Base-by-base conservation (phyloP, 164 flowering plant species). In the Vitis cinerea region DNA sequence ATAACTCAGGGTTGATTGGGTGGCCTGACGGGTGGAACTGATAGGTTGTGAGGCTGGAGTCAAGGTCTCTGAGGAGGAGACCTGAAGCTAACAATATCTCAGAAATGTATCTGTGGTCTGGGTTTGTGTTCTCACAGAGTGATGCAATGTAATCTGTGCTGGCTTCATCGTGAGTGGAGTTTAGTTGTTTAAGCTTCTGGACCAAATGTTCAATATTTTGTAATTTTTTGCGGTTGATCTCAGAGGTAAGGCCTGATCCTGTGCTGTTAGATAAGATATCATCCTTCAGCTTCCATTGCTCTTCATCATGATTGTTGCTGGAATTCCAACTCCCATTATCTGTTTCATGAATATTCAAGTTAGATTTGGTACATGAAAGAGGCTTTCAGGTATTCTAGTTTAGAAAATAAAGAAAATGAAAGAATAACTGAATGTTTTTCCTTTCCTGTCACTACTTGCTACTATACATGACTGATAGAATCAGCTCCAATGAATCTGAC, bases 41-140 rank as follows among this genome's bases (percentile, higher is more conserved):
- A 71, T 86, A 78, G 56, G 80, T 71, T n/a, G 80, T 70, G 37
- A 82, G 72, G 70, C 76, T 76, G 0, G 96, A 84, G 60, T 82
- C 75, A 5, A 90, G 89, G 74, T 90, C 95, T 78, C 94, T 80
- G 31, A 91, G 97, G 47, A 96, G 91, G 54, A 93, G 87, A 9
- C 99, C 98, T 1, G 97, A 90, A 63, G 97, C 93, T 71, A 85
- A 71, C 63, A 96, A 56, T 78, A 96, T 89, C 76, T 92, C 97
- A 9, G 88, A 87, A 15, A 96, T 78, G 80, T 93, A 96, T 83
- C 88, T 76, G 74, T 88, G 89, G 63, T 90, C 93, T 4, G 90
- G 92, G 67, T 85, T 87, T 53, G 77, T 72, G 67, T 83, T 83
- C 70, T 87, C 86, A 51, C 89, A 79, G 3, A 85, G 79, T 1